Conservation (phyloP, 2,329 filamentous ascomycete genomes). For the Aspergillus intermedius region DNA sequence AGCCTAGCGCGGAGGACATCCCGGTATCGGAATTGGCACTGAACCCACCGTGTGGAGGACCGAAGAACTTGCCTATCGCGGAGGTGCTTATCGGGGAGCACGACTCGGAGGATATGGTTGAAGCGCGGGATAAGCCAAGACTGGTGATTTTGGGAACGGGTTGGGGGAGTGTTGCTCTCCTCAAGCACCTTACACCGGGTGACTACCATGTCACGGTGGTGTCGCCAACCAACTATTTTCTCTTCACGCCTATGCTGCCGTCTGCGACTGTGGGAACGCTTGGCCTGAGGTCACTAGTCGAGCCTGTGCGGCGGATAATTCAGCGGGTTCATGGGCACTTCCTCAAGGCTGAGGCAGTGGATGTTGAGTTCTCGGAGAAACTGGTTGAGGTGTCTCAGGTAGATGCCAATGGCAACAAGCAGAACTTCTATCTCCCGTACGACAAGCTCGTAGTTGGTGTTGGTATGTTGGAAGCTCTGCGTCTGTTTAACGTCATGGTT, state of each 20-base stretch:
- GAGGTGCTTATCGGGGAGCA: conserved; percentile 86
- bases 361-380: conserved; percentile 87
- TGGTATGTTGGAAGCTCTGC: conserved; percentile 38
- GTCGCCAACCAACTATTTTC: conserved; percentile 90
- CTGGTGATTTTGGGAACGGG: conserved; percentile 89
- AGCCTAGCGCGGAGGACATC: conserved; percentile 61
- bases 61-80: conserved; percentile 90
- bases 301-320: conserved; percentile 84
- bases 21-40: conserved; percentile 79
- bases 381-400: conserved; percentile 77
- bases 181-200: conserved; percentile 83
- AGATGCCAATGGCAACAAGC: conserved; percentile 64
- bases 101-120: conserved; percentile 63
- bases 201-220: conserved; percentile 96
- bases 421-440: conserved; percentile 88
- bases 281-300: conserved; percentile 82
- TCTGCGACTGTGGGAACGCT: conserved; percentile 94
- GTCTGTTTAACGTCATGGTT: too few relatives aligned
- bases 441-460: conserved; percentile 93
- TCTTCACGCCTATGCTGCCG: conserved; percentile 97
- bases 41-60: conserved; percentile 72
- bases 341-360: conserved; percentile 75
- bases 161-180: conserved; percentile 86
- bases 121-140: conserved; percentile 79
- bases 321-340: conserved; percentile 77